Evolutionary conservation across 129 eudicot species (phyloP).

Genomic region (Saposhnikovia divaricata): DNA sequence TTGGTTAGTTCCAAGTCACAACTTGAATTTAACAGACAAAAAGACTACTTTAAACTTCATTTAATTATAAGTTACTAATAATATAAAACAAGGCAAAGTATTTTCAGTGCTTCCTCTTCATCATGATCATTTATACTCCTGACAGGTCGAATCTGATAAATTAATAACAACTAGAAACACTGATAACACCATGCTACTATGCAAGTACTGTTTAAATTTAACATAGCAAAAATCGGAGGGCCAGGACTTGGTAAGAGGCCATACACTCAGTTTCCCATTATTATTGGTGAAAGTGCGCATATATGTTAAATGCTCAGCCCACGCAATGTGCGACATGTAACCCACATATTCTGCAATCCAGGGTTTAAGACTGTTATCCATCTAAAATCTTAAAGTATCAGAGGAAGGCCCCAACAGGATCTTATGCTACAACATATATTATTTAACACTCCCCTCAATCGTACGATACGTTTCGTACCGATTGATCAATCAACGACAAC

Average conservation of each 20-base stretch:
- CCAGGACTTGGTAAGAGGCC: neutral
- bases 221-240: neutral
- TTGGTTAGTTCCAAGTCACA: neutral
- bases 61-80: neutral
- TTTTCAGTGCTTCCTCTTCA: too few species aligned
- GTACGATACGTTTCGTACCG: too few species aligned
- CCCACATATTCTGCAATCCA: neutral
- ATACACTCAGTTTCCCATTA: neutral
- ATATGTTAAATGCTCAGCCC: neutral
- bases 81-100: neutral
- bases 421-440: too few species aligned
- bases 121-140: neutral
- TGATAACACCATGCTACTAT: too few species aligned
- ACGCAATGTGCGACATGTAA: neutral
- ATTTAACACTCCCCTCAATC: too few species aligned
- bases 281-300: neutral
- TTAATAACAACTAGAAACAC: too few species aligned
- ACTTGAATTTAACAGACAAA: too few species aligned
- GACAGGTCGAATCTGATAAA: too few species aligned
- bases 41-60: neutral
- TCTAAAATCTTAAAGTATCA: too few species aligned
- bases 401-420: too few species aligned
- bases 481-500: too few species aligned
- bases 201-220: neutral
- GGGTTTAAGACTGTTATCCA: neutral